Evolutionary conservation across 202 grass and related monocot species (phyloP), one percentile per base, ranked within the genome.

Genomic region (Eragrostis tef): DNA sequence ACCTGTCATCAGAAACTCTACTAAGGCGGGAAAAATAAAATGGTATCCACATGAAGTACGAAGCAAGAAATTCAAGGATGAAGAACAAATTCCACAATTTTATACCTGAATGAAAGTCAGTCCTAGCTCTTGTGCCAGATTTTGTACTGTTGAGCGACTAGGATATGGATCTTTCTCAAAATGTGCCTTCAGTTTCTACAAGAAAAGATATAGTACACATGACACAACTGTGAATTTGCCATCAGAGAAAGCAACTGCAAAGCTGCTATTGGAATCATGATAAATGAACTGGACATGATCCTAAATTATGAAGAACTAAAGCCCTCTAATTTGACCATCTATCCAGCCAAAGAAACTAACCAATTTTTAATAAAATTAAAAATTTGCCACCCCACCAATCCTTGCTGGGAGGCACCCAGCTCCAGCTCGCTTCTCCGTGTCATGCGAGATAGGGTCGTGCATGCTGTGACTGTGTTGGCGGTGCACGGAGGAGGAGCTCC

Each of bases 91-190:
- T 44, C 0, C 0, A 71, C 8, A 71, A 5, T 39, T 20, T 83
- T 11, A n/a, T 53, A 97, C 94, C 94, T 97, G 94, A 80, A 48
- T 50, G 48, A 81, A 79, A 70, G 88, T 92, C 73, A 98, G 59
- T 62, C 85, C 88, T 9, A 95, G 44, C 64, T 95, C 96, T 86
- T 91, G 80, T 59, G 93, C 90, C 34, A 99, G 66, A 82, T 64
- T 88, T 88, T 91, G 83, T 85, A 89, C 90, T 71, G 77, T 82
- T 90, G 83, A 43, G 17, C 79, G 90, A 74, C 73, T 93, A 76
- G 96, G 96, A 79, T 93, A 99, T 75, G 90, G 89, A 78, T 93
- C 92, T 90, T 86, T 88, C 41, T 79, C 71, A 20, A 93, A 93
- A 86, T 76, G 76, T 45, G 64, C 78, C 52, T 90, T 75, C 68